Conservation (phyloP, 805 yeast genomes). For the Wickerhamomyces subpelliculosus region DNA sequence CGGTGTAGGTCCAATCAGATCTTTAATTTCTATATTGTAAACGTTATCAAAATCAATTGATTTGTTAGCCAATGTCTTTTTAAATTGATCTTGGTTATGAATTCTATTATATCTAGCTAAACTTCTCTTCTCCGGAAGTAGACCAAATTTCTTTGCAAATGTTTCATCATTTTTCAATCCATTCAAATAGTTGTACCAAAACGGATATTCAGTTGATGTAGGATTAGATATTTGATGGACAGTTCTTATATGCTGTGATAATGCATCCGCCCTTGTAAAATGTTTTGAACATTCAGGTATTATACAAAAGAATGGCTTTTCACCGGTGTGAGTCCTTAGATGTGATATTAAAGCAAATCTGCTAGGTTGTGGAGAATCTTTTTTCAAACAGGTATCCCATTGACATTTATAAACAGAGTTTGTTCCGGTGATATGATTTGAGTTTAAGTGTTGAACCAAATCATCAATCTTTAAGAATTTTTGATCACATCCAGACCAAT, state of each 20-base stretch:
- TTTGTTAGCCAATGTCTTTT: constrained; percentile 15
- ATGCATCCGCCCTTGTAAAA: constrained; percentile 54
- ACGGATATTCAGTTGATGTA: neutral
- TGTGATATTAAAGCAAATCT: constrained; percentile 56
- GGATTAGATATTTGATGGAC: constrained; percentile 31
- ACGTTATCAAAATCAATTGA: constrained; percentile 12
- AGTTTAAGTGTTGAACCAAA: neutral
- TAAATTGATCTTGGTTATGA: constrained; percentile 14
- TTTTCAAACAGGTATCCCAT: constrained; percentile 54
- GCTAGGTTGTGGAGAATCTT: constrained; percentile 35
- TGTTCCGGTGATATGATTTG: neutral
- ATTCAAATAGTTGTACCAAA: neutral
- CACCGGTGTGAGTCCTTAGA: constrained; percentile 59
- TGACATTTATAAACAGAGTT: constrained; percentile 36
- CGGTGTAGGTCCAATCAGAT: constrained; percentile 18
- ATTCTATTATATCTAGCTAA: constrained; percentile 6
- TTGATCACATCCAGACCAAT: neutral
- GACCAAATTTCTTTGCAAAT: neutral
- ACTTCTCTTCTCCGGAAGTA: constrained; percentile 6
- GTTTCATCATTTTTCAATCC: constrained; percentile 9
- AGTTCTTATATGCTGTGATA: constrained; percentile 55
- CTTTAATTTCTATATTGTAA: constrained; percentile 17
- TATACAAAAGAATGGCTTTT: constrained; percentile 57
- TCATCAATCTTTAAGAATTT: neutral
- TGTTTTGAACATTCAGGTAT: constrained; percentile 59